These are phyloP conservation scores for Solanum chilense DNA, from an alignment of 257 asterid genomes.

Conservation along the genomic window DNA sequence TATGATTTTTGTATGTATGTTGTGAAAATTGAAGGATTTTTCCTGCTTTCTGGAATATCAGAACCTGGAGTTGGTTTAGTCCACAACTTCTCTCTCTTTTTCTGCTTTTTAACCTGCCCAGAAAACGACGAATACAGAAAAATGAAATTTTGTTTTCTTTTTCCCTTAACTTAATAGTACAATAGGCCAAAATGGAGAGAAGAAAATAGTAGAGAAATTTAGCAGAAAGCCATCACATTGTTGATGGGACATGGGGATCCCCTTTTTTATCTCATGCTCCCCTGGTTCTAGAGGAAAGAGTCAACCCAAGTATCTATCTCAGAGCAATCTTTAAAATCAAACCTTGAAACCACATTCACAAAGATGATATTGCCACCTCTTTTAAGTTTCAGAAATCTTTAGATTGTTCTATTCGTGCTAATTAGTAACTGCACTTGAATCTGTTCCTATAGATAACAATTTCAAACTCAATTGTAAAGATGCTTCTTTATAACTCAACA, in stretches of 20 bases:
- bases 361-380: not conserved
- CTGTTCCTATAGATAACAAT: not conserved
- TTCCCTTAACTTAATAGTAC: not conserved
- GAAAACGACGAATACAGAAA: not conserved
- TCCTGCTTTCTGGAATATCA: not conserved
- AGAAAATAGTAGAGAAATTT: not conserved
- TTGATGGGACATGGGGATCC: not conserved
- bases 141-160: not conserved
- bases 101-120: not conserved
- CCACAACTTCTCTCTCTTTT: not conserved
- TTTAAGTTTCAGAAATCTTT: not conserved
- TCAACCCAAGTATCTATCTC: not conserved
- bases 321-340: not conserved
- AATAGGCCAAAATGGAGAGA: not conserved
- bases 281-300: not conserved
- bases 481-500: not conserved
- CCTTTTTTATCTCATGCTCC: not conserved
- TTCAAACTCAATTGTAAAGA: not conserved
- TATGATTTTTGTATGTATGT: not conserved
- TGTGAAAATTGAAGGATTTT: not conserved
- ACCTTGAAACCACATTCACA: not conserved
- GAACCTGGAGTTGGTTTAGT: not conserved
- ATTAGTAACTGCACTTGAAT: not conserved
- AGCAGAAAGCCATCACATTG: not conserved
- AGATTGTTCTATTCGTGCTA: not conserved